Evolutionary conservation across 192 early-diverging fungal species (phyloP), one percentile per base, ranked within the genome.

Genomic region (Phycomyces blakesleeanus): DNA sequence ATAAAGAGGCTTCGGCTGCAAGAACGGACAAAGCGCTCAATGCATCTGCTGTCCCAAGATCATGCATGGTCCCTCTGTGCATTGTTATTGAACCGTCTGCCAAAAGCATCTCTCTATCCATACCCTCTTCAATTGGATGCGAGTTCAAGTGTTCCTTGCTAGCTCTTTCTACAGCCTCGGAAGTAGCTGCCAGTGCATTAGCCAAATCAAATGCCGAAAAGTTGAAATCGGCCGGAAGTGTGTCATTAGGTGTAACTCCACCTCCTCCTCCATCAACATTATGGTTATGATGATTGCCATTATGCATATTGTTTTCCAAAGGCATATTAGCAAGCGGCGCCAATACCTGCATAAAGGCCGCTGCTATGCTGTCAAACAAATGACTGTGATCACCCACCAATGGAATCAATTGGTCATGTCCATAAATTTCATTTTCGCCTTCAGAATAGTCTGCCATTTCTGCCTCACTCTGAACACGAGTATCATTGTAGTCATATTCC

Each of bases 391-490:
- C 59, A 55, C 34, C 66, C 50, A 50, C 5, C 25, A 60, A 50
- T n/a, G 59, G 50, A n/a, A 60, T 38, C 11, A 61, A 27, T 40
- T 49, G 59, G 1, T 63, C 63, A 38, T 73, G 63, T 18, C 64
- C 63, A 52, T 70, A 38, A 10, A 63, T 71, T 9, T 72, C 67
- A 20, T 59, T 69, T 3, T 57, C 67, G 16, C 67, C 70, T 22
- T 68, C 61, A 42, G 55, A 59, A 51, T 61, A 58, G 9, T 71
- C 68, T 22, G 66, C 72, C 44, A 7, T 64, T 25, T 57, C 44
- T 22, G 41, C n/a, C 39, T 21, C 25, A 22, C 5, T 53, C 11
- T 47, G 49, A 15, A 41, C 11, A 11, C 20, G 39, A 38, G 12
- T 42, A 16, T 62, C 26, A 8, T 49, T 53, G 51, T 68, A 60